Conservation (phyloP, 257 asterid genomes). For the Rhazya stricta region DNA sequence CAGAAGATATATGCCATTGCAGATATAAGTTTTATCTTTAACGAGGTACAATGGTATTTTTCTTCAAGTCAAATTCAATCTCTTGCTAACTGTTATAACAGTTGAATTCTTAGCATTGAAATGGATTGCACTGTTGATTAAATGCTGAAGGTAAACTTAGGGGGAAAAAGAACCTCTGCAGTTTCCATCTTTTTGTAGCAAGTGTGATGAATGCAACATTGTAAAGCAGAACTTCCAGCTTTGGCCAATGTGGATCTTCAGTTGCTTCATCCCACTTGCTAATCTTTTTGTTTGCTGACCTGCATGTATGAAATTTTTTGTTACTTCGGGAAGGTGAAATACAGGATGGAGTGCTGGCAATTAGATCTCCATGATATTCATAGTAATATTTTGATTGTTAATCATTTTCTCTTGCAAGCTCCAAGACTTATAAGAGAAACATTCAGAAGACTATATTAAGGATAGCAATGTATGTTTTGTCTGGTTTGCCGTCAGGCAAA, state of each 20-base stretch:
- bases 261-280: background rate
- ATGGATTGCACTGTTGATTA: background rate
- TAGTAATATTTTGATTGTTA: background rate
- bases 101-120: background rate
- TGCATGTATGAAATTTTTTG: background rate
- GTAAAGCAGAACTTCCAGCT: background rate
- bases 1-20: background rate
- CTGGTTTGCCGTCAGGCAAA: background rate
- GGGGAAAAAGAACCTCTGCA: background rate
- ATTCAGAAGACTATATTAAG: background rate
- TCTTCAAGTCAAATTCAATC: background rate
- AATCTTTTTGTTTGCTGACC: background rate
- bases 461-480: background rate
- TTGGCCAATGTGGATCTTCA: background rate
- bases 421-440: background rate
- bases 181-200: background rate
- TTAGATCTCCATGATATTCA: background rate
- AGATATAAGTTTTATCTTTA: background rate
- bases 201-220: background rate
- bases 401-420: background rate
- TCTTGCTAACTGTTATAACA: background rate
- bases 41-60: background rate
- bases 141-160: background rate
- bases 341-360: background rate
- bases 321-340: background rate